phyloP scores from a whole-genome alignment of 352 stramenopile species.

The Blastocystis sp. region DNA sequence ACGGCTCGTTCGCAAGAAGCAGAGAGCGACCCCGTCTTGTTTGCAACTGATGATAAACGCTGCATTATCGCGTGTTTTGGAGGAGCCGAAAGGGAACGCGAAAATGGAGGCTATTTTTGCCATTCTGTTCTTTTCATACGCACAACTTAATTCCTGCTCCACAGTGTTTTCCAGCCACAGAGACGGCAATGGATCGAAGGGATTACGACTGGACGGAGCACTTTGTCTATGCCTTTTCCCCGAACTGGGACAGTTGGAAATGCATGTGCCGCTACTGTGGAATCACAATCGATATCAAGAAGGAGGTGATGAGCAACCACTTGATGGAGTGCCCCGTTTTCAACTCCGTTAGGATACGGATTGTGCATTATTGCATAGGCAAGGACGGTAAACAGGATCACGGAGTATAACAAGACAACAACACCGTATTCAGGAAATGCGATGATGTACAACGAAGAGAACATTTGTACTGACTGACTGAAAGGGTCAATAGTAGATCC shows the following conservation, averaged over 20 bases:
- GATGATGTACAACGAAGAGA: background rate
- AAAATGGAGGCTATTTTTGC: background rate
- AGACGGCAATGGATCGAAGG: background rate
- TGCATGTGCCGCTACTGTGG: background rate
- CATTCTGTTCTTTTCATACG: background rate
- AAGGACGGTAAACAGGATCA: background rate
- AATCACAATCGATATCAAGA: background rate
- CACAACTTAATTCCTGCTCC: background rate
- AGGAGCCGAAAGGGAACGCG: background rate
- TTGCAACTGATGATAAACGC: background rate
- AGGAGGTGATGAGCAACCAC: background rate
- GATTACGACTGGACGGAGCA: background rate
- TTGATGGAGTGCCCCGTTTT: background rate
- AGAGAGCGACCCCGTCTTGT: background rate
- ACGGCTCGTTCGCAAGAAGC: background rate
- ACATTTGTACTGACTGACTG: background rate
- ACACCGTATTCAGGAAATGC: background rate
- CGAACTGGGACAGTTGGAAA: background rate
- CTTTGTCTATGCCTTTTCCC: background rate
- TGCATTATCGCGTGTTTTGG: conserved; percentile 14
- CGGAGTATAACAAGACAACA: background rate
- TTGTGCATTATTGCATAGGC: background rate
- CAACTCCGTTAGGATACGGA: background rate
- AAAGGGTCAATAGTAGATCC: background rate
- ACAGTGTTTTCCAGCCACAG: background rate